These are phyloP conservation scores for Garcia nutans DNA, from an alignment of 345 rosid species.

Conservation along the genomic window DNA sequence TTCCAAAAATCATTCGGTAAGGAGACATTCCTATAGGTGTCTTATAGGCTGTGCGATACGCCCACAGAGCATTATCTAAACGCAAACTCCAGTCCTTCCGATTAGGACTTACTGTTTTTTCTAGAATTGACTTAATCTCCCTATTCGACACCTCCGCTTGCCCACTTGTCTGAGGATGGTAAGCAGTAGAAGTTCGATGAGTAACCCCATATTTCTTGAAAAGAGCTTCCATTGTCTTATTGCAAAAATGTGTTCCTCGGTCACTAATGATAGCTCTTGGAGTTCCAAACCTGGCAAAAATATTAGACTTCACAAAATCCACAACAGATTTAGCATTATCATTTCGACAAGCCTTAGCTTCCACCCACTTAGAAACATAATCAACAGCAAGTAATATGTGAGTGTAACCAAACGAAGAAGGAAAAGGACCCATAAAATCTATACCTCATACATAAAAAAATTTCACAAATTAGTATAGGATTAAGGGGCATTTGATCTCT, in stretches of 20 bases:
- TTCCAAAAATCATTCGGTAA: not conserved
- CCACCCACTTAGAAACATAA: not conserved
- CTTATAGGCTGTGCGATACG: not conserved
- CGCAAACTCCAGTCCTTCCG: not conserved
- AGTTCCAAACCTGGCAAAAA: not conserved
- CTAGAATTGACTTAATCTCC: not conserved
- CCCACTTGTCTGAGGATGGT: no score
- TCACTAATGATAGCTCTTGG: not conserved
- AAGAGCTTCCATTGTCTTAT: not conserved
- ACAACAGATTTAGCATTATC: not conserved
- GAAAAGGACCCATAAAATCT: not conserved
- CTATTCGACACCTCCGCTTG: not conserved
- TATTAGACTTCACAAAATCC: not conserved
- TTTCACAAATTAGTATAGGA: not conserved
- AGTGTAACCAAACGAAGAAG: no score
- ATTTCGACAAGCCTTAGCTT: not conserved
- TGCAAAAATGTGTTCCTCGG: not conserved
- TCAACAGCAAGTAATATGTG: no score
- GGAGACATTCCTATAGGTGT: not conserved
- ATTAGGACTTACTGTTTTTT: not conserved
- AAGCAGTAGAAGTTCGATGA: no score
- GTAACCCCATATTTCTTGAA: not conserved
- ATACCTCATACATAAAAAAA: not conserved
- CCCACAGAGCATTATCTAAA: not conserved
- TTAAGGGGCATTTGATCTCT: not conserved